Evolutionary conservation across 352 stramenopile species (phyloP), one percentile per base, ranked within the genome.

Genomic region (Globisporangium nodosum): DNA sequence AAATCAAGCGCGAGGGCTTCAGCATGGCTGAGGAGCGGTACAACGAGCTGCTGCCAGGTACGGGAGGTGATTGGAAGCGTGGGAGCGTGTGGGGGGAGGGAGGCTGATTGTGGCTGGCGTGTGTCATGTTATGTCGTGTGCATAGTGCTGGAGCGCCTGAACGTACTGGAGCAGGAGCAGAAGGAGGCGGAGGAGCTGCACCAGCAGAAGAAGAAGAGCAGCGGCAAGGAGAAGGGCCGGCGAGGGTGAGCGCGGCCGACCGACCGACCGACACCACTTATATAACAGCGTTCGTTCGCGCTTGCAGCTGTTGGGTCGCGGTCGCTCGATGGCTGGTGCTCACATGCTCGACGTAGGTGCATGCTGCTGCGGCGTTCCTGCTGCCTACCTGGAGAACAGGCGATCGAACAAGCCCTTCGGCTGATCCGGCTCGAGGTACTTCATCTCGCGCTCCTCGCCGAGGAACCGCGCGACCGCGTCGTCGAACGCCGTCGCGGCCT

Each of bases 401-500:
- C 81, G 81, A 43, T 77, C 74, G 61, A 97, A 81, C 20, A 97
- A 70, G 5, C 81, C 63, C 66, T 90, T 93, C 20, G 89, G 84
- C 52, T 81, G 77, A 16, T 94, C 88, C 1, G 89, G 84, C 48
- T 90, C 74, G 46, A 96, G 65, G 63, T 96, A 97, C 59, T 88
- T 78, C 66, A 97, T 87, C 45, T 90, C 76, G 8, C 85, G 87
- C 50, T 92, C 68, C 45, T 96, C 86, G 24, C 90, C 90, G 31
- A 97, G 73, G 68, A 96, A 97, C 30, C 90, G 83, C 54, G 90
- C 90, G 40, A 97, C 90, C 13, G 90, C 92, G 61, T 97, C 88
- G 39, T 92, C 81, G 61, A 96, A 97, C 3, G 88, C 88, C 15
- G 81, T 65, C 4, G 86, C 76, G 27, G 88, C 77, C n/a, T 81